Conservation (phyloP, 1,284 basidiomycete species). For the Cryptococcus sp. region DNA sequence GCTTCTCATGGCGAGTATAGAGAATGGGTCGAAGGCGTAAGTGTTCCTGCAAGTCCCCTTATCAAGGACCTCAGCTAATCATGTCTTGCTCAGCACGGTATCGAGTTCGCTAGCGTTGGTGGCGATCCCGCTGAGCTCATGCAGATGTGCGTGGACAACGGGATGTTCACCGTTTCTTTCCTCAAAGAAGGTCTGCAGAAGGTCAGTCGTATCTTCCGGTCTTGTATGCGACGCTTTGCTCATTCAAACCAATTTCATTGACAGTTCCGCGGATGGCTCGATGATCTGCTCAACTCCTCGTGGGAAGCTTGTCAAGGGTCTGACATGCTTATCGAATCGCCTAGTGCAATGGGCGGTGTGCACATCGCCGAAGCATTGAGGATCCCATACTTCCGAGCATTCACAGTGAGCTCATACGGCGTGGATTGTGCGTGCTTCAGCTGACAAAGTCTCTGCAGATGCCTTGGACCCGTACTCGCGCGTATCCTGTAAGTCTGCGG, state of each 20-base stretch:
- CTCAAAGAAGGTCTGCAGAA: slow-evolving; percentile 85
- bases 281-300: slow-evolving; percentile 87
- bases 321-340: slow-evolving; percentile 90
- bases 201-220: slow-evolving; percentile 55
- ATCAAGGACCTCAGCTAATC: slow-evolving; percentile 4
- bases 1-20: slow-evolving; percentile 84
- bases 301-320: slow-evolving; percentile 95
- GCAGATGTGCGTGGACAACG: slow-evolving; percentile 93
- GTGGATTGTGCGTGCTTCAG: neutral
- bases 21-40: slow-evolving; percentile 89
- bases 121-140: slow-evolving; percentile 96
- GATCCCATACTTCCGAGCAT: slow-evolving; percentile 91
- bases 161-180: slow-evolving; percentile 93
- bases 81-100: slow-evolving; percentile 66
- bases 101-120: slow-evolving; percentile 89
- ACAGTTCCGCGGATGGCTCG: slow-evolving; percentile 94
- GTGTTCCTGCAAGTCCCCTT: slow-evolving; percentile 44
- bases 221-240: neutral
- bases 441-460: slow-evolving; percentile 43
- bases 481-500: slow-evolving; percentile 66
- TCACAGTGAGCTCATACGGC: slow-evolving; percentile 68
- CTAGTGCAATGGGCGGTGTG: slow-evolving; percentile 97
- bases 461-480: slow-evolving; percentile 66
- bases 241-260: slow-evolving; percentile 2
- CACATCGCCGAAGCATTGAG: slow-evolving; percentile 92